Evolutionary conservation across 106 monocot species (phyloP).

Genomic region (Acorus gramineus): DNA sequence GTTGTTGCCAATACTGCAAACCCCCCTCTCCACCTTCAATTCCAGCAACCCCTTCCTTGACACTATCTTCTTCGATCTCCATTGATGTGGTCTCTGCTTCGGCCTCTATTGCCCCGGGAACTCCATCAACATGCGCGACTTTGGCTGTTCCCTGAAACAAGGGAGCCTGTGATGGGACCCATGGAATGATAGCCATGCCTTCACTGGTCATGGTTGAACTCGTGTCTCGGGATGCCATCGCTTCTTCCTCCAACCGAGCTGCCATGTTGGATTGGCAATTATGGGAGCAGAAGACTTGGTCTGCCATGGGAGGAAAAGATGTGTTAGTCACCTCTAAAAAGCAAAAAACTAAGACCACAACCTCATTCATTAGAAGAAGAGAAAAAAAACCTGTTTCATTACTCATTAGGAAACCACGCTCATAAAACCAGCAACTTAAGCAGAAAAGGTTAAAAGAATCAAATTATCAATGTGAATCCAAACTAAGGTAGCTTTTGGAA

Average conservation of each 20-base stretch:
- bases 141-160: too few relatives aligned
- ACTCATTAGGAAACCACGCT: constrained; percentile 15
- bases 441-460: too few relatives aligned
- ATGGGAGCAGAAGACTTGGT: constrained; percentile 4
- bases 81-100: constrained; percentile 21
- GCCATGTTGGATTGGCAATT: not conserved
- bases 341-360: too few relatives aligned
- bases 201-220: too few relatives aligned
- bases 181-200: constrained; percentile 37
- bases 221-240: not conserved
- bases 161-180: constrained; percentile 12
- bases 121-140: not conserved
- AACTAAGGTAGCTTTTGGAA: too few relatives aligned
- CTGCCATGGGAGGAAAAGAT: constrained; percentile 6
- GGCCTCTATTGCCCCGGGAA: constrained; percentile 25
- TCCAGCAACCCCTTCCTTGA: not conserved
- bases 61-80: constrained; percentile 34
- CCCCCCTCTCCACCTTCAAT: not conserved
- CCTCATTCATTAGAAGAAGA: too few relatives aligned
- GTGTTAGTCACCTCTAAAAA: too few relatives aligned
- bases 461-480: too few relatives aligned
- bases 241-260: not conserved
- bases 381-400: not conserved
- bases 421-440: constrained; percentile 1
- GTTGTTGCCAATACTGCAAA: constrained; percentile 14